phyloP scores from a whole-genome alignment of 2,329 filamentous ascomycete species.

The Talaromyces funiculosus region DNA sequence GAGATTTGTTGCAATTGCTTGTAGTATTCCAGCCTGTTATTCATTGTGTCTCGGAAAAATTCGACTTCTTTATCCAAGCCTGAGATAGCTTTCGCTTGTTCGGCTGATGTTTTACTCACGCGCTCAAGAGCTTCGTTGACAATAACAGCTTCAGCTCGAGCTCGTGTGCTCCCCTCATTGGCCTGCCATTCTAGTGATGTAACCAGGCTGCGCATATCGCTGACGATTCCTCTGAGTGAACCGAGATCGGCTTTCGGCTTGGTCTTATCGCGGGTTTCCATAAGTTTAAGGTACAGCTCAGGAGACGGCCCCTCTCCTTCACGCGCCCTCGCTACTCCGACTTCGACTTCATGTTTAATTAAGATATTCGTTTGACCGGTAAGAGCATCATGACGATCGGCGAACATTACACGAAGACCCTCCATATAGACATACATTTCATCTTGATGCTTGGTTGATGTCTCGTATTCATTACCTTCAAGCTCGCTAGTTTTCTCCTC shows the following conservation, averaged over 20 bases:
- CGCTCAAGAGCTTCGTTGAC: conserved; percentile 58
- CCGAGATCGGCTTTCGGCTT: conserved; percentile 46
- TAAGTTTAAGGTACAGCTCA: conserved; percentile 50
- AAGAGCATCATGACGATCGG: conserved; percentile 71
- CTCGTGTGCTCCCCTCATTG: conserved; percentile 50
- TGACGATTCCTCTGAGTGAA: conserved; percentile 66
- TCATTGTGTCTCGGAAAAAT: conserved; percentile 72
- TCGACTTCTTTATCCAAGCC: conserved; percentile 62
- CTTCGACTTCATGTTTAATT: conserved; percentile 65
- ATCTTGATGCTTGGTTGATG: conserved; percentile 81
- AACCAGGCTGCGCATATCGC: conserved; percentile 61
- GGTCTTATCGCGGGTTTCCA: conserved; percentile 41
- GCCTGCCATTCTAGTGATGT: conserved; percentile 56
- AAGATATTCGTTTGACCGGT: conserved; percentile 72
- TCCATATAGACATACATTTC: conserved; percentile 83
- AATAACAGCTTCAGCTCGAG: conserved; percentile 59
- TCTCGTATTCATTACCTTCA: conserved; percentile 84
- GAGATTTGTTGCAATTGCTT: conserved; percentile 86
- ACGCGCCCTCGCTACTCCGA: conserved; percentile 56
- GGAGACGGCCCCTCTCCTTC: conserved; percentile 66
- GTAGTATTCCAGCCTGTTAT: conserved; percentile 82
- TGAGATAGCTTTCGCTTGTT: conserved; percentile 48
- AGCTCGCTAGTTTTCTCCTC: conserved; percentile 69
- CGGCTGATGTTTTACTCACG: conserved; percentile 49
- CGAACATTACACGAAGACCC: conserved; percentile 65